Conservation (phyloP, 1,284 basidiomycete genomes). For the Apiotrichum akiyoshidainum region DNA sequence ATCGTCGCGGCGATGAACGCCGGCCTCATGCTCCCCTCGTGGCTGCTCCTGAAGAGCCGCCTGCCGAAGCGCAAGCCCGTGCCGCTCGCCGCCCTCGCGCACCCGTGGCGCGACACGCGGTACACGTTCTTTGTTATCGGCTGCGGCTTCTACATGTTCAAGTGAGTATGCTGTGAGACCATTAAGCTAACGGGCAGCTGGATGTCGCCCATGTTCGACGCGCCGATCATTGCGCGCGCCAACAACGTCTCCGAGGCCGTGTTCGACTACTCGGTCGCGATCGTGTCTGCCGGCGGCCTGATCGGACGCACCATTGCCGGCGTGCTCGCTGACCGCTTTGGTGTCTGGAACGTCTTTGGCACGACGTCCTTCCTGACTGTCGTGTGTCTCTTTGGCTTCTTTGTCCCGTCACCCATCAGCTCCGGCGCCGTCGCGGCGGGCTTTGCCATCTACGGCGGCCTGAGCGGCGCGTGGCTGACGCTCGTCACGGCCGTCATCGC, state of each 20-base stretch:
- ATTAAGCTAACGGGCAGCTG: slow-evolving; percentile 17
- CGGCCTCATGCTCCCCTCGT: slow-evolving; percentile 39
- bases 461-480: slow-evolving; percentile 42
- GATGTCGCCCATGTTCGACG: slow-evolving; percentile 40
- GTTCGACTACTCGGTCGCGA: slow-evolving; percentile 39
- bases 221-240: slow-evolving; percentile 28
- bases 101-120: slow-evolving; percentile 33
- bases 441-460: slow-evolving; percentile 36
- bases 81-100: slow-evolving; percentile 9
- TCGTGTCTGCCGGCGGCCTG: slow-evolving; percentile 43
- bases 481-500: slow-evolving; percentile 43
- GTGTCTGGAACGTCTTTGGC: slow-evolving; percentile 43
- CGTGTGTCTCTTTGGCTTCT: slow-evolving; percentile 38
- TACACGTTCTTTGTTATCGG: slow-evolving; percentile 38
- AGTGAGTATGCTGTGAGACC: slow-evolving; percentile 13
- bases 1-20: slow-evolving; percentile 45
- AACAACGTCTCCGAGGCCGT: slow-evolving; percentile 27
- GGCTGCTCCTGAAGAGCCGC: slow-evolving; percentile 43
- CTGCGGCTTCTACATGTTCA: slow-evolving; percentile 32
- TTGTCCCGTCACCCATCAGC: slow-evolving; percentile 24
- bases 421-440: slow-evolving; percentile 35
- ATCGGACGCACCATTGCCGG: slow-evolving; percentile 39
- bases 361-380: slow-evolving; percentile 26
- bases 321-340: slow-evolving; percentile 39
- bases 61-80: slow-evolving; percentile 31